These are phyloP conservation scores for Trametes hirsuta DNA, from an alignment of 1,284 basidiomycete genomes.

Conservation along the genomic window DNA sequence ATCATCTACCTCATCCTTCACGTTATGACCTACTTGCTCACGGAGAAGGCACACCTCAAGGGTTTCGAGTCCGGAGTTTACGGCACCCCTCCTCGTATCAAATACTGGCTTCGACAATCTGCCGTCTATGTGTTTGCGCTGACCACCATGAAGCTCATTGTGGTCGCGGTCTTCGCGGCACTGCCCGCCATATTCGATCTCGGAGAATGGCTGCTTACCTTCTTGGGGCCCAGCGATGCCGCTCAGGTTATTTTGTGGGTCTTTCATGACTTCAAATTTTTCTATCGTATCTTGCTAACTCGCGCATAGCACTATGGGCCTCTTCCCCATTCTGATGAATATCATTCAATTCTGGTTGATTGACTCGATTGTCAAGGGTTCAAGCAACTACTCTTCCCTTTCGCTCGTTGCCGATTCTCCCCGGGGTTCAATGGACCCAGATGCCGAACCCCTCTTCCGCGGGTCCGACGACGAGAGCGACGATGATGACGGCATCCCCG, in stretches of 20 bases:
- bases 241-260: conserved; percentile 85
- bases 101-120: conserved; percentile 84
- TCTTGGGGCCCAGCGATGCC: conserved; percentile 70
- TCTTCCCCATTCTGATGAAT: conserved; percentile 95
- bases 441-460: conserved; percentile 58
- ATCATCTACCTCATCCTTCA: conserved; percentile 85
- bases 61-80: conserved; percentile 90
- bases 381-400: conserved; percentile 39
- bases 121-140: conserved; percentile 85
- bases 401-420: conserved; percentile 42
- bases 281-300: conserved; percentile 4
- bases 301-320: conserved; percentile 75
- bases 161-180: conserved; percentile 74
- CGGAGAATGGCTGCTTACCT: conserved; percentile 83
- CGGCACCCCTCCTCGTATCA: conserved; percentile 73
- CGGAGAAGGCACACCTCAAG: conserved; percentile 65
- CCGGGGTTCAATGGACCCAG: conserved; percentile 38
- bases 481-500: conserved; percentile 39
- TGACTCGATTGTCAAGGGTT: conserved; percentile 84
- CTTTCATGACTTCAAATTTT: not conserved
- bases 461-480: conserved; percentile 58
- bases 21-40: conserved; percentile 67
- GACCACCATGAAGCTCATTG: conserved; percentile 88
- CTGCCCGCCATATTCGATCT: conserved; percentile 74
- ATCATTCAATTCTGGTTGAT: conserved; percentile 88